Evolutionary conservation across 1,284 basidiomycete genomes (phyloP).

Genomic region (Austroboletus rostrupii): DNA sequence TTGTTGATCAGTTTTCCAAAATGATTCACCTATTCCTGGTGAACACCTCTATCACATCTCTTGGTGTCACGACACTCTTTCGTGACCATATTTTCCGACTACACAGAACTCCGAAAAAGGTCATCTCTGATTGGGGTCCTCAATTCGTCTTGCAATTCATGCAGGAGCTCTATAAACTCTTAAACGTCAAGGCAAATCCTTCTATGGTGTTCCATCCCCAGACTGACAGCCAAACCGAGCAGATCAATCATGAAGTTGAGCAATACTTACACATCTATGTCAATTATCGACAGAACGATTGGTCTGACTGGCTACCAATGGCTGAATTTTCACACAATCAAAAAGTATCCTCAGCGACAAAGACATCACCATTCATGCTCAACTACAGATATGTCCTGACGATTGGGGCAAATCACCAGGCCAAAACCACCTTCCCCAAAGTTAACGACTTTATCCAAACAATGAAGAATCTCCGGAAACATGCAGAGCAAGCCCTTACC

Average conservation of each 20-base stretch:
- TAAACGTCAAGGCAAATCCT: constrained; percentile 24
- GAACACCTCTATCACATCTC: not conserved
- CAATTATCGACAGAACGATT: constrained; percentile 36
- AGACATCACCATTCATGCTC: not conserved
- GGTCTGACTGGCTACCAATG: constrained; percentile 30
- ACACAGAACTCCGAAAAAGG: not conserved
- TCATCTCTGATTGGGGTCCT: constrained; percentile 21
- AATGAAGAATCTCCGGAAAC: too few relatives aligned
- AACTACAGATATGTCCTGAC: not conserved
- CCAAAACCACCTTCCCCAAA: too few relatives aligned
- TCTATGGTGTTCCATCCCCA: constrained; percentile 36
- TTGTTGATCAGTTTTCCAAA: constrained; percentile 36
- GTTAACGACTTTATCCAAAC: too few relatives aligned
- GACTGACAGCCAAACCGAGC: constrained; percentile 33
- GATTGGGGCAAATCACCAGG: too few relatives aligned
- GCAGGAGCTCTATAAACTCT: constrained; percentile 20
- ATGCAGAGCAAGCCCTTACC: too few relatives aligned
- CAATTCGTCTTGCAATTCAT: constrained; percentile 35
- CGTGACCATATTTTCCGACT: constrained; percentile 31
- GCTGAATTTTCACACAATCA: constrained; percentile 30
- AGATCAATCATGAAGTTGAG: constrained; percentile 36
- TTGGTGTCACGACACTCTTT: not conserved
- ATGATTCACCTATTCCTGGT: constrained; percentile 1
- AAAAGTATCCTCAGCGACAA: not conserved
- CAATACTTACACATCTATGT: constrained; percentile 26